Conservation (phyloP, 1,284 basidiomycete genomes). For the Cryptococcus sp. region DNA sequence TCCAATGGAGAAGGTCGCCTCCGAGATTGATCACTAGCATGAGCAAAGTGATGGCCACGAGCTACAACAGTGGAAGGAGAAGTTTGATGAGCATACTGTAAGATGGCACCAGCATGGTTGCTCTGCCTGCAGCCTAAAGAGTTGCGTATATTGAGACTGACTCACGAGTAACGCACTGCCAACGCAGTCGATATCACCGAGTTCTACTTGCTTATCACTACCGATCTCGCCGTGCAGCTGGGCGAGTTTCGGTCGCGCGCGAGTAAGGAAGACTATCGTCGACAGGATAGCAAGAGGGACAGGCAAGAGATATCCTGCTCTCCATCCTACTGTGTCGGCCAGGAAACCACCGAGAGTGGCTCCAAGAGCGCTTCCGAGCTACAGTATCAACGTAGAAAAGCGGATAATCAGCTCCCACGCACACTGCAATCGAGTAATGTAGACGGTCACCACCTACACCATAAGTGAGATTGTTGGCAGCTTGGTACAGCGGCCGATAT, state of each 20-base stretch:
- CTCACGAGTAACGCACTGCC: slow-evolving; percentile 26
- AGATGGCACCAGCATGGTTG: background rate
- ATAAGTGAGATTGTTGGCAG: slow-evolving; percentile 28
- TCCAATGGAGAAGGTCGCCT: slow-evolving; percentile 26
- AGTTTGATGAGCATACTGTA: background rate
- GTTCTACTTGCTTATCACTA: slow-evolving; percentile 1
- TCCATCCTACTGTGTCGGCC: slow-evolving; percentile 26
- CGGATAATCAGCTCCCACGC: too few species aligned
- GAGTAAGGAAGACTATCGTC: slow-evolving; percentile 18
- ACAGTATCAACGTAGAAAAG: background rate
- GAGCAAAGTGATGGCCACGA: slow-evolving; percentile 23
- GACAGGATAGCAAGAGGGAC: slow-evolving; percentile 21
- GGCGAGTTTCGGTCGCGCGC: slow-evolving; percentile 20
- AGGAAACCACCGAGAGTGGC: slow-evolving; percentile 26
- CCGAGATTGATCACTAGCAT: slow-evolving; percentile 27
- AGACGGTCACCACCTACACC: slow-evolving; percentile 15
- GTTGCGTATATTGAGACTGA: background rate
- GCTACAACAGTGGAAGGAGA: slow-evolving; percentile 3
- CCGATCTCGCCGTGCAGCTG: slow-evolving; percentile 6
- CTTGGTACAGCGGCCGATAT: slow-evolving; percentile 25
- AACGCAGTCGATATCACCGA: slow-evolving; percentile 21
- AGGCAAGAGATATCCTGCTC: slow-evolving; percentile 25
- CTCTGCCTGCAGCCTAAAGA: background rate
- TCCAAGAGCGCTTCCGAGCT: slow-evolving; percentile 27
- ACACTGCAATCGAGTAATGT: too few species aligned